A percentile compares a stretch with the other conserved stretches of the same genome.
These are phyloP conservation scores for Pseudoperonospora humuli DNA, from an alignment of 352 stramenopile genomes.

Conservation along the genomic window DNA sequence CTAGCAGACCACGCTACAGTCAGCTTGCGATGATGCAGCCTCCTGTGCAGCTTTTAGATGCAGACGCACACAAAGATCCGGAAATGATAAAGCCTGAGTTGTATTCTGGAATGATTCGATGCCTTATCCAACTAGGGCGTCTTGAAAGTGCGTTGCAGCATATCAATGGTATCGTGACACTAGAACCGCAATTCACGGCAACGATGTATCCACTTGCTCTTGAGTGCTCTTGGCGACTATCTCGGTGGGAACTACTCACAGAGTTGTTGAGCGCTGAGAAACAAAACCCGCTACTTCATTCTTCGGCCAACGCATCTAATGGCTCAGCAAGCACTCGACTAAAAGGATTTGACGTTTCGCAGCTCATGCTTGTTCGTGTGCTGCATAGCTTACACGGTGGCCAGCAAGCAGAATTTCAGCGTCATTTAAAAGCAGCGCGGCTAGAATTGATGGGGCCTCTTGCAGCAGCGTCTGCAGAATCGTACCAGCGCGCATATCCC, in stretches of 20 bases:
- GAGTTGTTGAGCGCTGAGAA: conserved; percentile 72
- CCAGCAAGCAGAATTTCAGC: conserved; percentile 44
- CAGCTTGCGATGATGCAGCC: conserved; percentile 17
- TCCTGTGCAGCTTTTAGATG: conserved; percentile 21
- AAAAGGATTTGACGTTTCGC: conserved; percentile 61
- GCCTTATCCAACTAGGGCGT: conserved; percentile 75
- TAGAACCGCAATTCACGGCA: conserved; percentile 70
- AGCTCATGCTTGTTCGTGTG: conserved; percentile 76
- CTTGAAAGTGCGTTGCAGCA: conserved; percentile 81
- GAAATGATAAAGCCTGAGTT: conserved; percentile 58
- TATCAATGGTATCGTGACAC: conserved; percentile 79
- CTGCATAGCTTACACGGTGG: conserved; percentile 64
- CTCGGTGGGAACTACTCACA: conserved; percentile 69
- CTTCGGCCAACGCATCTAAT: conserved; percentile 17
- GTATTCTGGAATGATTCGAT: conserved; percentile 77
- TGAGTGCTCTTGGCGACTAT: conserved; percentile 82
- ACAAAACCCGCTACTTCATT: conserved; percentile 49
- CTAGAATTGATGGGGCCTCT: conserved; percentile 66
- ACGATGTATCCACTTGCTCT: conserved; percentile 76
- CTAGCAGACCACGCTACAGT: conserved; percentile 11
- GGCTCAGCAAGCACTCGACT: conserved; percentile 25
- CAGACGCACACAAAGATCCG: conserved; percentile 32
- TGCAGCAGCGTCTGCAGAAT: conserved; percentile 60
- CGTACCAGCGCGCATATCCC: conserved; percentile 70
- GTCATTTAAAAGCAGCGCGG: conserved; percentile 54